These are phyloP conservation scores for Verticillium isaacii DNA, from an alignment of 2,329 filamentous ascomycete species.

Conservation along the genomic window DNA sequence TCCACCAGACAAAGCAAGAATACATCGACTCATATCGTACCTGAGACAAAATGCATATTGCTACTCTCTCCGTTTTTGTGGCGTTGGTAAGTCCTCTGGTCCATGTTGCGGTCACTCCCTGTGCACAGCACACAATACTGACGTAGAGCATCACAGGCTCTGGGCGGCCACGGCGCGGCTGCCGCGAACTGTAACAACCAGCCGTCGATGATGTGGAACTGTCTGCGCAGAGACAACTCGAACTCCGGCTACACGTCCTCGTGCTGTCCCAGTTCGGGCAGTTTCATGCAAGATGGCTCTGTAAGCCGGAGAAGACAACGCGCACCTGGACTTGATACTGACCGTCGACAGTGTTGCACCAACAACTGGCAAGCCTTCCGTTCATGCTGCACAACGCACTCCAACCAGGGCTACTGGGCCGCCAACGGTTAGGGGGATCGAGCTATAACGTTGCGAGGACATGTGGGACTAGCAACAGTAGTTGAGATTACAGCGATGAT, in stretches of 20 bases:
- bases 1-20: background rate
- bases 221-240: background rate
- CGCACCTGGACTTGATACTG: background rate
- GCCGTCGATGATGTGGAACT: background rate
- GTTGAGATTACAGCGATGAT: no score
- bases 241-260: slow-evolving; percentile 5
- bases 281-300: background rate
- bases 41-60: background rate
- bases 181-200: background rate
- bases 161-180: background rate
- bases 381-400: background rate
- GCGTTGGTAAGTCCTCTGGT: background rate
- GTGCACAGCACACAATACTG: background rate
- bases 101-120: no score
- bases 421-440: background rate
- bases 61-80: background rate
- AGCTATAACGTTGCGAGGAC: no score
- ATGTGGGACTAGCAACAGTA: no score
- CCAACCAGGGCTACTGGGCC: background rate
- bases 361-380: background rate
- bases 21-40: background rate
- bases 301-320: background rate
- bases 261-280: background rate
- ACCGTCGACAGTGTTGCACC: slow-evolving; percentile 1
- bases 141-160: background rate